These are phyloP conservation scores for Eimeria acervulina DNA, from an alignment of 169 alveolate species.

Conservation along the genomic window DNA sequence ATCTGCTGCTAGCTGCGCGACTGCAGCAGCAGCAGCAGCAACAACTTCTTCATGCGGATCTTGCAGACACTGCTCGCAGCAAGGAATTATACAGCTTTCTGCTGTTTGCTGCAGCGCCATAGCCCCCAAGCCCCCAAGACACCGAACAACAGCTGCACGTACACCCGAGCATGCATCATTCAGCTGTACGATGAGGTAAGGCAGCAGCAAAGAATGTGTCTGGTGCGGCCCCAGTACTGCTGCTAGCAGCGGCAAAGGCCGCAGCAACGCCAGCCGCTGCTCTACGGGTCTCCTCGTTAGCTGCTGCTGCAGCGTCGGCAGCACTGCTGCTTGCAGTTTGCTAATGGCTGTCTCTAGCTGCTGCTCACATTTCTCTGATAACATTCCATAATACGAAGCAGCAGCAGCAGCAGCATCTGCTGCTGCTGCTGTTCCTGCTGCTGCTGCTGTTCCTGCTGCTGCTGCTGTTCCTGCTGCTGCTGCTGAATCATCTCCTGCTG, in stretches of 20 bases:
- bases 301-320: slow-evolving; percentile 76
- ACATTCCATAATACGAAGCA: no score
- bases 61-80: slow-evolving; percentile 82
- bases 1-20: slow-evolving; percentile 68
- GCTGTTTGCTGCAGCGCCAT: slow-evolving; percentile 24
- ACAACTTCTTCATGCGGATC: slow-evolving; percentile 77
- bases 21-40: slow-evolving; percentile 74
- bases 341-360: not conserved
- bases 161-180: slow-evolving; percentile 75
- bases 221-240: slow-evolving; percentile 73
- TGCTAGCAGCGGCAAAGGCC: slow-evolving; percentile 46
- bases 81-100: slow-evolving; percentile 75
- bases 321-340: slow-evolving; percentile 65
- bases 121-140: slow-evolving; percentile 58
- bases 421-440: not conserved
- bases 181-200: slow-evolving; percentile 68
- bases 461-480: not conserved
- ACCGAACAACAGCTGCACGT: slow-evolving; percentile 77
- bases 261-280: slow-evolving; percentile 77
- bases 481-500: not conserved
- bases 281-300: slow-evolving; percentile 12
- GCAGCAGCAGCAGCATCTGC: no score
- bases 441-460: slow-evolving; percentile 58
- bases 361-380: not conserved
- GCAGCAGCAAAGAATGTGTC: slow-evolving; percentile 79